phyloP scores from a whole-genome alignment of 2,329 filamentous ascomycete genomes.

The Botrytis hyacinthi region DNA sequence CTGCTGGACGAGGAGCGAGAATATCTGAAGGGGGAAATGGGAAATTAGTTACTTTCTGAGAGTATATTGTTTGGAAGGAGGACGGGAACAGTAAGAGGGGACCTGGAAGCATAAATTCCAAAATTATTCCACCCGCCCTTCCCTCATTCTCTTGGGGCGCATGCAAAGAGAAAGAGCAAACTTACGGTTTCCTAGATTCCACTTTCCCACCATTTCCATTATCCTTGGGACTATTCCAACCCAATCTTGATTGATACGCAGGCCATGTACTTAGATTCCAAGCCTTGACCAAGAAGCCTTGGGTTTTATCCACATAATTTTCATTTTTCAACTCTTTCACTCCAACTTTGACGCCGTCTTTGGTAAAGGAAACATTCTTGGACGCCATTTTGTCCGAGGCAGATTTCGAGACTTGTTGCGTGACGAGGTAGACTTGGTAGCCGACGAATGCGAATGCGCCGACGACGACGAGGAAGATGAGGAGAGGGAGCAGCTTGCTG shows the following conservation, averaged over 20 bases:
- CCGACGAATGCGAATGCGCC: conserved; percentile 60
- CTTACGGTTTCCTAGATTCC: conserved; percentile 35
- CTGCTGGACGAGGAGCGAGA: conserved; percentile 10
- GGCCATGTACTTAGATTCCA: conserved; percentile 54
- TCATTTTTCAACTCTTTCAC: conserved; percentile 68
- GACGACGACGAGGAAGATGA: conserved; percentile 61
- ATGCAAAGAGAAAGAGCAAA: conserved; percentile 12
- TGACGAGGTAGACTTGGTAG: conserved; percentile 70
- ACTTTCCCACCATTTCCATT: conserved; percentile 27
- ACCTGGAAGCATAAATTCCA: not conserved
- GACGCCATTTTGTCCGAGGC: conserved; percentile 69
- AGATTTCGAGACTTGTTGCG: conserved; percentile 61
- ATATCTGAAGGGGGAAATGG: not conserved
- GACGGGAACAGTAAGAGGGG: not conserved
- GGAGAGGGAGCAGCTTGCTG: conserved; percentile 60
- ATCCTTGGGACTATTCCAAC: conserved; percentile 38
- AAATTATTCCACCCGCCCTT: not conserved
- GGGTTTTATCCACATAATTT: conserved; percentile 70
- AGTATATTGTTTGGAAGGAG: not conserved
- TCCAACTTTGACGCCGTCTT: conserved; percentile 70
- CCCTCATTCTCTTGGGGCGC: not conserved
- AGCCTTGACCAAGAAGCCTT: conserved; percentile 65
- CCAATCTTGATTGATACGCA: conserved; percentile 38
- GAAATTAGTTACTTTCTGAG: not conserved
- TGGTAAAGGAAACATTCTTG: conserved; percentile 73